Conservation (phyloP, 108 stramenopile species). For the Nannochloropsis salina region DNA sequence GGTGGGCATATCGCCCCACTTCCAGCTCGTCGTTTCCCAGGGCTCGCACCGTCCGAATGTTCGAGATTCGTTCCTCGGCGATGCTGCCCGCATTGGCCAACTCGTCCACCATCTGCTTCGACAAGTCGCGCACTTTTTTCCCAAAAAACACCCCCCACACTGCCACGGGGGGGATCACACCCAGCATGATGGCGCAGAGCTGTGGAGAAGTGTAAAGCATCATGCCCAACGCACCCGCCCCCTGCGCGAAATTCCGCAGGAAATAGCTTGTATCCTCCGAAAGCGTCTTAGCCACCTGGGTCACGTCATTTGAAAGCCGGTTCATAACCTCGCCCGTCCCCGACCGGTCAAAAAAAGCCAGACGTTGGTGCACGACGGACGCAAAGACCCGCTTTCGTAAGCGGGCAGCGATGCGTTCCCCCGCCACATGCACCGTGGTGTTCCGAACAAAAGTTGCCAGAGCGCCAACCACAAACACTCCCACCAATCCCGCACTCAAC, state of each 20-base stretch:
- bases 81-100: constrained; percentile 31
- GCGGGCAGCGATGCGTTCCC: constrained; percentile 28
- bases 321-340: constrained; percentile 37
- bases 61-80: constrained; percentile 40
- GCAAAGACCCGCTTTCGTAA: constrained; percentile 35
- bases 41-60: constrained; percentile 36
- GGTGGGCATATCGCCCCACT: neutral
- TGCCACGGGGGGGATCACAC: constrained; percentile 37
- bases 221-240: neutral
- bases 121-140: constrained; percentile 26
- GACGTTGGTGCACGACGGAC: constrained; percentile 38
- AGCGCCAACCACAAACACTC: constrained; percentile 35
- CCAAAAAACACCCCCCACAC: constrained; percentile 37
- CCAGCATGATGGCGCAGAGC: neutral
- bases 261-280: neutral
- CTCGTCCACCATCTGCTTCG: constrained; percentile 28
- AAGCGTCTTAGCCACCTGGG: constrained; percentile 64
- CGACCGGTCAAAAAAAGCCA: constrained; percentile 42
- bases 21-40: constrained; percentile 2
- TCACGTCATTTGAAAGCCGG: constrained; percentile 56
- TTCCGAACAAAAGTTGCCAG: constrained; percentile 43
- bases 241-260: neutral
- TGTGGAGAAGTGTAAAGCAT: constrained; percentile 7
- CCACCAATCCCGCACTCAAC: constrained; percentile 32
- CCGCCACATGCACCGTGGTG: constrained; percentile 36